Base-by-base conservation (phyloP, 2,329 filamentous ascomycete genomes). In the Cercospora brassicicola region DNA sequence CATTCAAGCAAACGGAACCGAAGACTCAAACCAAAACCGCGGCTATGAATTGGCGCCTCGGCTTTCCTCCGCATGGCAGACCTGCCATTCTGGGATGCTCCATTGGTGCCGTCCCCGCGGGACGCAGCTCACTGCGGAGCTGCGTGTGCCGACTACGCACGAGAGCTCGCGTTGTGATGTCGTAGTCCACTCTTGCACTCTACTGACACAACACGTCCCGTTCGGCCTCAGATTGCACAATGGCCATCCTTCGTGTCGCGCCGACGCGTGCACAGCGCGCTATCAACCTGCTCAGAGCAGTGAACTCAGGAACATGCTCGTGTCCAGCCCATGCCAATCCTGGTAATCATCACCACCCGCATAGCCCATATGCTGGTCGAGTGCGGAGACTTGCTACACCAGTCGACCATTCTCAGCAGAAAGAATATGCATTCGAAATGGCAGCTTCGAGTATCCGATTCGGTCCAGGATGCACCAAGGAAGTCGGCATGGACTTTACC, bases 391-490 rank as follows among this genome's bases (percentile, higher is more conserved):
- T 94, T 68, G 93, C 92, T n/a, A 94, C 92, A 0, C 92, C 94
- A 0, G 82, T 91, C 30, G 90, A 93, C 75, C 81, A 85, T 8
- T 86, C 87, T 2, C 87, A 89, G 71, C 87, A 93, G 76, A 97
- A 96, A 79, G 95, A 99, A 79, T 99, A 99, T 82, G 95, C 95
- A 13, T 99, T 99, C 78, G 95, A 99, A 80, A 96, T 99, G 94
- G 95, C 95, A 0, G 93, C 95, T 1, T 96, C 92, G 0, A 92
- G 91, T 30, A 97, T 99, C 76, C 89, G 95, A 11, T 99, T 98
- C 75, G 95, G 95, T 0, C 92, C 93, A 0, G 95, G 95, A 5
- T 91, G 91, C 66, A 99, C 95, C 26, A 92, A 93, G 80, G 95
- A 99, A 81, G 93, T 99, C 20, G 64, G 95, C 72, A 98, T 98